Evolutionary conservation across 495 filamentous ascomycete species (phyloP).

Genomic region (Podospora conica): DNA sequence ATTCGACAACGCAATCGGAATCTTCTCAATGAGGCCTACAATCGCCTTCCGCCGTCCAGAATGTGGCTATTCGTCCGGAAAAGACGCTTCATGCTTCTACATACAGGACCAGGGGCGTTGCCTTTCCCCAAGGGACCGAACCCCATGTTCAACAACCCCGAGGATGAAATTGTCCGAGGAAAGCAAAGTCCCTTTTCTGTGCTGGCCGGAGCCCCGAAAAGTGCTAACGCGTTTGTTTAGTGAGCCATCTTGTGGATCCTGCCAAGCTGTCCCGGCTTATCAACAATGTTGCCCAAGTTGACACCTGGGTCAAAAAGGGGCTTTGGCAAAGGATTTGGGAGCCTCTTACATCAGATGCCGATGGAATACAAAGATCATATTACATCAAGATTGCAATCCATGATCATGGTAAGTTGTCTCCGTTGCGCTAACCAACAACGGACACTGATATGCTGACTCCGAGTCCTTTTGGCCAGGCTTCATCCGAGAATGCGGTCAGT

Average conservation of each 20-base stretch:
- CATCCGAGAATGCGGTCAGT: constrained; percentile 14
- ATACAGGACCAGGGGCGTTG: background rate
- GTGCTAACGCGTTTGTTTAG: background rate
- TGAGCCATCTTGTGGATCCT: background rate
- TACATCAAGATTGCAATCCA: background rate
- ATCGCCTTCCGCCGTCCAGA: constrained; percentile 11
- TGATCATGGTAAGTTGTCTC: background rate
- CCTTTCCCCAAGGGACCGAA: background rate
- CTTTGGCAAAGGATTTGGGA: background rate
- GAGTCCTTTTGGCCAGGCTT: background rate
- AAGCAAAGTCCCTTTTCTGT: background rate
- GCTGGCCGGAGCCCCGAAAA: no score
- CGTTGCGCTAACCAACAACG: background rate
- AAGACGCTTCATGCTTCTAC: constrained; percentile 11
- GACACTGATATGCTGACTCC: background rate
- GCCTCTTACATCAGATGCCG: background rate
- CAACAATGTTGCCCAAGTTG: background rate
- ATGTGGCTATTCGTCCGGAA: background rate
- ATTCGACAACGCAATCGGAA: constrained; percentile 22
- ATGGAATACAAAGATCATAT: background rate
- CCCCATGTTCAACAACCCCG: background rate
- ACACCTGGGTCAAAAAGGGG: background rate
- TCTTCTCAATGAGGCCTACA: constrained; percentile 19
- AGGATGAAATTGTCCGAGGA: constrained; percentile 1
- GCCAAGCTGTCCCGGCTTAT: constrained; percentile 1